Evolutionary conservation across 2,329 filamentous ascomycete species (phyloP), one percentile per base, ranked within the genome.

Genomic region (Pseudocercospora cruenta): DNA sequence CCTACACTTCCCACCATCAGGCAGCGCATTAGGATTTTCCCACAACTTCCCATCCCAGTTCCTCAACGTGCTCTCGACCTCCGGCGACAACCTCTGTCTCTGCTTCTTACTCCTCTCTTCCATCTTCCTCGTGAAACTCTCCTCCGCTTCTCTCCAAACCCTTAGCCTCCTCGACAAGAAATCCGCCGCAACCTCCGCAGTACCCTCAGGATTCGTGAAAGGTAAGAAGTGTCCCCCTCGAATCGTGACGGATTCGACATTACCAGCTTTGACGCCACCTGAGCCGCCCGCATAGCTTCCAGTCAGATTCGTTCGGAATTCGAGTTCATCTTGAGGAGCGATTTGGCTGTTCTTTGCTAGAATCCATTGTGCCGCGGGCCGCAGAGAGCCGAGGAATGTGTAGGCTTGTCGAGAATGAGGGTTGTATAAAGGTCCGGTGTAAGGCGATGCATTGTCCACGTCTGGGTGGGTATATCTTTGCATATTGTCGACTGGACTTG

Each of bases 151-250:
- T 28, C 24, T 19, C 51, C 43, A 65, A 7, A 45, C 57, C 51
- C 21, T n/a, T 19, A 57, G 39, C 31, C 47, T 22, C 24, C 53
- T 73, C 71, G 45, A 21, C 16, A 81, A 65, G 79, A 79, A 81
- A 22, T 69, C 72, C n/a, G 70, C 73, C 16, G 26, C 31, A 10
- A 75, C 72, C n/a, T 84, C 80, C 2, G 91, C 93, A 67, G 89
- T 90, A 71, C 86, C 82, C 3, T 73, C 80, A 0, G 91, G 90
- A 49, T 86, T 85, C 78, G 96, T 92, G 85, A 96, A 90, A 0
- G 93, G 90, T 28, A 96, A 85, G 31, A 96, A 78, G 76, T 96
- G 93, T 0, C 93, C 92, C 0, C 84, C 84, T 24, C 88, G 80
- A 4, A 94, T 77, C 21, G 87, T 81, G 3, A 91, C 84, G 68